A percentile compares a stretch with the other conserved stretches of the same genome.
These are phyloP conservation scores for Yarrowia osloensis DNA, from an alignment of 805 yeast species.

Conservation along the genomic window DNA sequence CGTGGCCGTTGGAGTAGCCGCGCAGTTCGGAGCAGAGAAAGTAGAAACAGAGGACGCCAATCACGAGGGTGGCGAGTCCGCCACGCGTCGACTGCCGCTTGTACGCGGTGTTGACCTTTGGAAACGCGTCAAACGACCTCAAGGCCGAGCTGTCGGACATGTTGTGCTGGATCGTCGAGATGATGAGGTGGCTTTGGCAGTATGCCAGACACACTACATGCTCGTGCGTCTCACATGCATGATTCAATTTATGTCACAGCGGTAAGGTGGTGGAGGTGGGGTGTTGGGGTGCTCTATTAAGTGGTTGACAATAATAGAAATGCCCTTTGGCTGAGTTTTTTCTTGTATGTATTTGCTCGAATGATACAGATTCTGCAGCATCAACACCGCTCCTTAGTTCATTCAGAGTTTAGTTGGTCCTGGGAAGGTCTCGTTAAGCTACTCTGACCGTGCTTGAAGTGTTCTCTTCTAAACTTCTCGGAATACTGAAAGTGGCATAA, in stretches of 20 bases:
- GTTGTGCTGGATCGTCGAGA: background rate
- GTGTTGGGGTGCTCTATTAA: no score
- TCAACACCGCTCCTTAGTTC: no score
- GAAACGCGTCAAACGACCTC: slow-evolving; percentile 67
- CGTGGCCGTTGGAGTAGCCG: slow-evolving; percentile 76
- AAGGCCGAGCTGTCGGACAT: slow-evolving; percentile 15
- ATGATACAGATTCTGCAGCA: no score
- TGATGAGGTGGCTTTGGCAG: background rate
- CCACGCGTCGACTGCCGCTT: slow-evolving; percentile 76
- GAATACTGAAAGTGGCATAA: no score
- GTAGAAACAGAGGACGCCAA: slow-evolving; percentile 62
- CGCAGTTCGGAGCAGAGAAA: slow-evolving; percentile 85
- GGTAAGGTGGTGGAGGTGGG: background rate
- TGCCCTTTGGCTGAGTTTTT: no score
- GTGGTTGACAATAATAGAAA: no score
- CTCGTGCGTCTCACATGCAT: background rate
- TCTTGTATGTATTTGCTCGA: no score
- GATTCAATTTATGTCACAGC: background rate
- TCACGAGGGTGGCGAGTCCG: slow-evolving; percentile 66
- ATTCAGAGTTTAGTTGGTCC: no score
- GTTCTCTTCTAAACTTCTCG: no score
- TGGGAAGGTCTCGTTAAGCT: no score
- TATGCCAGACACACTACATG: background rate
- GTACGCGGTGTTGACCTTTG: slow-evolving; percentile 70
- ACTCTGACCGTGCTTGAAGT: no score